Evolutionary conservation across 257 asterid species (phyloP).

Genomic region (Fraxinus pennsylvanica): DNA sequence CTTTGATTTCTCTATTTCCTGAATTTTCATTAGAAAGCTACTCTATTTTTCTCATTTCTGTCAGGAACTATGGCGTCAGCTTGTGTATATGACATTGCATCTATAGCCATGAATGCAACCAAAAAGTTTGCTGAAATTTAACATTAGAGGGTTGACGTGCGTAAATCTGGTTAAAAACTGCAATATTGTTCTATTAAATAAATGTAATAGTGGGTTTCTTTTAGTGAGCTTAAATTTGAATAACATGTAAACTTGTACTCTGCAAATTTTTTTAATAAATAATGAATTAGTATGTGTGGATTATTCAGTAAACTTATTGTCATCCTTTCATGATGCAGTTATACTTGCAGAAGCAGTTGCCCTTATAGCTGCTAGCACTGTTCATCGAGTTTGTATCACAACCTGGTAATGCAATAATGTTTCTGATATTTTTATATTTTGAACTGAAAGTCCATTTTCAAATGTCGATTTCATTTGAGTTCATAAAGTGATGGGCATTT

Average conservation of each 20-base stretch:
- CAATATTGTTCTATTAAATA: background rate
- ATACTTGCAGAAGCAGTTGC: constrained; percentile 80
- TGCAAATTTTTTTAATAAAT: background rate
- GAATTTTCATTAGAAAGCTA: background rate
- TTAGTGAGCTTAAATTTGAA: background rate
- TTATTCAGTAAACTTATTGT: background rate
- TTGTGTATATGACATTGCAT: background rate
- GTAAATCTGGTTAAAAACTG: constrained; percentile 15
- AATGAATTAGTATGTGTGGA: background rate
- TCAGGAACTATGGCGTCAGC: background rate
- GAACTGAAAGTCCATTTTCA: background rate
- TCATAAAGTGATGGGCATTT: background rate
- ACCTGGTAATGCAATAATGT: constrained; percentile 63
- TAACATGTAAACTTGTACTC: background rate
- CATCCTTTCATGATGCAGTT: constrained; percentile 51
- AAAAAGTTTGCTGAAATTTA: background rate
- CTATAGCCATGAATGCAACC: constrained; percentile 1
- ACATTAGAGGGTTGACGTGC: constrained; percentile 2
- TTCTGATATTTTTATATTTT: constrained; percentile 1
- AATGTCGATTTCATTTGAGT: background rate
- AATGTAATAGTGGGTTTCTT: background rate
- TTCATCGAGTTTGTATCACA: constrained; percentile 96
- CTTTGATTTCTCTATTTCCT: background rate
- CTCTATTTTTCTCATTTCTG: background rate
- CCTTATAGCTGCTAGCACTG: constrained; percentile 83